Percentiles rank a stretch among this genome's conserved stretches.
Conservation (phyloP, 2,329 filamentous ascomycete species). For the Leptosphaerulina australis region DNA sequence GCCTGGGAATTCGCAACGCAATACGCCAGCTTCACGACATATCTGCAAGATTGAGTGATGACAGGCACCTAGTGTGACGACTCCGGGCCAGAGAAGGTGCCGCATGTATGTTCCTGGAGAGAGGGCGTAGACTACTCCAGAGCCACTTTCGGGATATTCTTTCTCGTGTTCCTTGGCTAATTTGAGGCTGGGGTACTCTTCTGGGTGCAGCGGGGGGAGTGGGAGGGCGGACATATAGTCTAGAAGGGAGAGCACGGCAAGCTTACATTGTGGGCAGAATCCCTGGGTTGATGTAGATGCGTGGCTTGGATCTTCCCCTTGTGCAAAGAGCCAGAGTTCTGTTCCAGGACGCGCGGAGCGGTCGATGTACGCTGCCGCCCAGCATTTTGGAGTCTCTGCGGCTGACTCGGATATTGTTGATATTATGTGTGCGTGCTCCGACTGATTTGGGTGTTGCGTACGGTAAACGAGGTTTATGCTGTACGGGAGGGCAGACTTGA, state of each 20-base stretch:
- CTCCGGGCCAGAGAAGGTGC: conserved; percentile 40
- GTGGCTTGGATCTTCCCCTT: conserved; percentile 35
- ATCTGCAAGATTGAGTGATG: conserved; percentile 42
- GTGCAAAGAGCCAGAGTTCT: conserved; percentile 66
- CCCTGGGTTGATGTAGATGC: neutral
- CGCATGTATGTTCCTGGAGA: conserved; percentile 37
- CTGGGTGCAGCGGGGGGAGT: conserved; percentile 34
- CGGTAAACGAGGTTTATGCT: conserved; percentile 68
- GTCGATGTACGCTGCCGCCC: conserved; percentile 67
- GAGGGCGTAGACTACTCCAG: conserved; percentile 25
- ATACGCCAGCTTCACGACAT: conserved; percentile 27
- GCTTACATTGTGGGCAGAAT: conserved; percentile 37
- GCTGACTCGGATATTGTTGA: conserved; percentile 46
- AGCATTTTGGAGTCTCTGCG: conserved; percentile 43
- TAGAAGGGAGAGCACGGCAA: conserved; percentile 38
- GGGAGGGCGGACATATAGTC: conserved; percentile 37
- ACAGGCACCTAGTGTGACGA: conserved; percentile 55
- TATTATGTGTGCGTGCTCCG: conserved; percentile 42
- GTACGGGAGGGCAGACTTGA: conserved; percentile 61
- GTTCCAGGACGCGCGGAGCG: conserved; percentile 66
- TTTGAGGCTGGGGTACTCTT: conserved; percentile 33
- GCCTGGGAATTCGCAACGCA: conserved; percentile 42
- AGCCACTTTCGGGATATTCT: conserved; percentile 32
- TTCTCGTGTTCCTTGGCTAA: conserved; percentile 39
- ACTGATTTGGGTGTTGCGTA: conserved; percentile 62